phyloP scores from a whole-genome alignment of 169 alveolate genomes.

The Toxoplasma gondii region DNA sequence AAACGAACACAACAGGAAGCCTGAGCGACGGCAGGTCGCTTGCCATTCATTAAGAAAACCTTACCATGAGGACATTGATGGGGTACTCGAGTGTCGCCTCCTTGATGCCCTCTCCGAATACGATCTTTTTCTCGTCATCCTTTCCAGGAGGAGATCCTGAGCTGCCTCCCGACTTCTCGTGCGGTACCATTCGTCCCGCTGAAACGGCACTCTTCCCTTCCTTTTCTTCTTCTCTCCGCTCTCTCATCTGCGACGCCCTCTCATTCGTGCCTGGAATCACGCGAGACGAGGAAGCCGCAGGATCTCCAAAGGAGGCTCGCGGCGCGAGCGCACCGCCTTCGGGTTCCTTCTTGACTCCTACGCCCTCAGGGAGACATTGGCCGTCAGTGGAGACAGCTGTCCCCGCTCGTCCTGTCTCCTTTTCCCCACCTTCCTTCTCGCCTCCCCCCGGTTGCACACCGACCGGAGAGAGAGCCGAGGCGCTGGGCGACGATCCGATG shows the following conservation, averaged over 20 bases:
- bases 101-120: background rate
- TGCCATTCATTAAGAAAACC: background rate
- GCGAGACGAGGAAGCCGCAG: too few relatives aligned
- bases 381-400: too few relatives aligned
- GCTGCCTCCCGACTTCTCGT: background rate
- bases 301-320: background rate
- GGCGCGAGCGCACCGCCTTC: background rate
- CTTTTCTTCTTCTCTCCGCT: background rate
- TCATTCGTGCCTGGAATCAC: background rate
- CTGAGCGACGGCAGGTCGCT: too few relatives aligned
- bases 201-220: constrained; percentile 22
- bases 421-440: background rate
- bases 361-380: background rate
- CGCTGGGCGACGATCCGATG: background rate
- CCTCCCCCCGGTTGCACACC: background rate
- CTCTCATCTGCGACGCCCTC: background rate
- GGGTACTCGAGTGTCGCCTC: constrained; percentile 45
- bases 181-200: constrained; percentile 44
- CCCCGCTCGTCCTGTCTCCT: background rate
- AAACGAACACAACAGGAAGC: too few relatives aligned
- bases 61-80: constrained; percentile 61
- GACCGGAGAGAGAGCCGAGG: too few relatives aligned
- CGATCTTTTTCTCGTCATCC: constrained; percentile 5
- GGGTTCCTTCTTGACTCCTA: background rate
- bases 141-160: background rate